phyloP scores from a whole-genome alignment of 1,284 basidiomycete species.

The Fistulinella staudtii region DNA sequence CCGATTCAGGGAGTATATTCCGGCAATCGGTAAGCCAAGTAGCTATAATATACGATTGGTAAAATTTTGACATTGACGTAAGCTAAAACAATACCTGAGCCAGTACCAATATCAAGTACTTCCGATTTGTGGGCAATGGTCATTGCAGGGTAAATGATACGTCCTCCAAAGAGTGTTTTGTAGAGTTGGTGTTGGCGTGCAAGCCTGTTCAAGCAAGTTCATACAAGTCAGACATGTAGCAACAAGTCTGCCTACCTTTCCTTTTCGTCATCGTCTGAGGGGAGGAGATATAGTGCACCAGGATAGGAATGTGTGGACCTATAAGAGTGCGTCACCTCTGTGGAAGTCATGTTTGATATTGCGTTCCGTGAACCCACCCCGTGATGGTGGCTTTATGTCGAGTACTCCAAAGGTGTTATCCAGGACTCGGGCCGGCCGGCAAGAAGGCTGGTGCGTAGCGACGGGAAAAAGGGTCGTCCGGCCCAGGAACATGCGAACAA shows the following conservation, averaged over 20 bases:
- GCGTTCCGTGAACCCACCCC: too few relatives aligned
- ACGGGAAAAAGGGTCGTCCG: too few relatives aligned
- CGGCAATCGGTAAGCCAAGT: slow-evolving; percentile 18
- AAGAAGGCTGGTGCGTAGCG: too few relatives aligned
- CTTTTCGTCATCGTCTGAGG: slow-evolving; percentile 20
- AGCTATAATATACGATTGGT: slow-evolving; percentile 2
- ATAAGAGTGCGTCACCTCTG: too few relatives aligned
- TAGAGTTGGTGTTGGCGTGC: slow-evolving; percentile 13
- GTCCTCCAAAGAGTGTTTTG: slow-evolving; percentile 11
- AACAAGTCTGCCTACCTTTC: slow-evolving; percentile 8
- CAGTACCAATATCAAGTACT: slow-evolving; percentile 19
- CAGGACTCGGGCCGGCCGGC: too few relatives aligned
- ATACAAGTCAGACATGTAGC: background rate
- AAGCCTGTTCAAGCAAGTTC: slow-evolving; percentile 7
- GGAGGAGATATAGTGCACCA: slow-evolving; percentile 15
- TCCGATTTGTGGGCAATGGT: slow-evolving; percentile 3
- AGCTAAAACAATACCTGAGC: slow-evolving; percentile 12
- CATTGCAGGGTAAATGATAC: slow-evolving; percentile 9
- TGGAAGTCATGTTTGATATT: too few relatives aligned
- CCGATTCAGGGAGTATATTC: slow-evolving; percentile 9
- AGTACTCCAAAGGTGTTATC: too few relatives aligned
- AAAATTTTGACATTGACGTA: background rate
- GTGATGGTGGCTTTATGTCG: too few relatives aligned
- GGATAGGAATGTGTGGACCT: too few relatives aligned
- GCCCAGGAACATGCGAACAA: too few relatives aligned